phyloP scores from a whole-genome alignment of 768 basidiomycete species.

The Dictyophora rubrovolvata region DNA sequence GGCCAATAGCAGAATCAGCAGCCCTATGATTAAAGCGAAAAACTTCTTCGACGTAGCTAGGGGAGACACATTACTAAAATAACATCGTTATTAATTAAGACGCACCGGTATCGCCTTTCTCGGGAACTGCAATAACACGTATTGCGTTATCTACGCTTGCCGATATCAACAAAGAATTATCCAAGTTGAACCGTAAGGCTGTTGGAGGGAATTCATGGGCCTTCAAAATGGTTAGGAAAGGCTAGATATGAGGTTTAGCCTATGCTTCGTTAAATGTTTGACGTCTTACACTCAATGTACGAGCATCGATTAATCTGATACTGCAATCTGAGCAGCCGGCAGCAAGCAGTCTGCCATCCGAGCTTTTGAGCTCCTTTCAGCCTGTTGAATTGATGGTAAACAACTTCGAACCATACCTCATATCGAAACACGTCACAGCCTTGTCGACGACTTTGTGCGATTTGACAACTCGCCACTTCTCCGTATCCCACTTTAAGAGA shows the following conservation, averaged over 20 bases:
- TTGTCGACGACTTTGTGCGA: constrained; percentile 67
- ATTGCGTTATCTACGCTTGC: constrained; percentile 88
- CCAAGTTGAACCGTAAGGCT: constrained; percentile 78
- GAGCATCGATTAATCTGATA: constrained; percentile 75
- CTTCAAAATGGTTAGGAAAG: constrained; percentile 76
- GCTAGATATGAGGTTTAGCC: constrained; percentile 38
- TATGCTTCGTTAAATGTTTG: background rate
- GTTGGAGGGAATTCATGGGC: constrained; percentile 95
- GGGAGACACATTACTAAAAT: background rate
- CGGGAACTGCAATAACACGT: constrained; percentile 67
- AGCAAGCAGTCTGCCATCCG: constrained; percentile 72
- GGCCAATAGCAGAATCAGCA: constrained; percentile 22
- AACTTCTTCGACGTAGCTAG: constrained; percentile 21
- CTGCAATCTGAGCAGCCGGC: constrained; percentile 82
- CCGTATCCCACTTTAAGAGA: constrained; percentile 63
- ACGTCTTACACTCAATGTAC: constrained; percentile 60
- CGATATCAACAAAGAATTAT: constrained; percentile 69
- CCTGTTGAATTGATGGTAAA: background rate
- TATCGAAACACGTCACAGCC: constrained; percentile 78
- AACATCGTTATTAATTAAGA: background rate
- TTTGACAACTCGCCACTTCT: constrained; percentile 56
- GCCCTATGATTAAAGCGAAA: constrained; percentile 19
- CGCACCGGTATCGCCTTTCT: constrained; percentile 34
- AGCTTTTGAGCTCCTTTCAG: constrained; percentile 30
- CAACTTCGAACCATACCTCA: constrained; percentile 47